phyloP scores from a whole-genome alignment of 768 basidiomycete species.

The Sarcomyxa edulis region DNA sequence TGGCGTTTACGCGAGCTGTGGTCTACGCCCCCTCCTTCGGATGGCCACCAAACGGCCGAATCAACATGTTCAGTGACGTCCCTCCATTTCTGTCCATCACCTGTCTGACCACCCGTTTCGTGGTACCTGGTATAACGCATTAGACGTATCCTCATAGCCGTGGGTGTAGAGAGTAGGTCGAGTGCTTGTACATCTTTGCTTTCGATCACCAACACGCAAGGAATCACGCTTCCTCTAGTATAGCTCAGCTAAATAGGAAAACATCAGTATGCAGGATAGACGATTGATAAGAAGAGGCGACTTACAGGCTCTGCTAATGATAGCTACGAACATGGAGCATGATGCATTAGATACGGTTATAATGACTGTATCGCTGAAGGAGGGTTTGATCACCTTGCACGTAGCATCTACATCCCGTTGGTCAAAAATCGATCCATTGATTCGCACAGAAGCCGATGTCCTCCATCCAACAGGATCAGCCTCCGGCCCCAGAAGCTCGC shows the following conservation, averaged over 20 bases:
- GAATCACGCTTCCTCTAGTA: slow-evolving; percentile 43
- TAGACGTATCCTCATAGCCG: slow-evolving; percentile 31
- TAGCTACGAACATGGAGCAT: slow-evolving; percentile 24
- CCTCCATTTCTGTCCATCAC: too few species aligned
- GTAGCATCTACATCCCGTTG: slow-evolving; percentile 32
- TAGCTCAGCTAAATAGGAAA: slow-evolving; percentile 31
- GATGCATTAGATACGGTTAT: slow-evolving; percentile 2
- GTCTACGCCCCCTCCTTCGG: slow-evolving; percentile 9
- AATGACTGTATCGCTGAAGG: background rate
- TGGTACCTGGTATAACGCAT: slow-evolving; percentile 38
- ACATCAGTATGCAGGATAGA: background rate
- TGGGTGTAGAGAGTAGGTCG: slow-evolving; percentile 36
- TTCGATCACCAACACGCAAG: slow-evolving; percentile 39
- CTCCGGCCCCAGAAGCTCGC: slow-evolving; percentile 37
- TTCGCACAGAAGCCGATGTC: slow-evolving; percentile 29
- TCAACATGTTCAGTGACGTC: slow-evolving; percentile 23
- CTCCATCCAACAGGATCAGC: slow-evolving; percentile 49
- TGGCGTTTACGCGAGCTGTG: slow-evolving; percentile 10
- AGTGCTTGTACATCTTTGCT: slow-evolving; percentile 31
- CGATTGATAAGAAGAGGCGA: slow-evolving; percentile 2
- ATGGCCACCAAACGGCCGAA: slow-evolving; percentile 29
- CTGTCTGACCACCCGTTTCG: background rate
- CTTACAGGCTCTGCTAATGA: slow-evolving; percentile 42
- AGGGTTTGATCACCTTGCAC: slow-evolving; percentile 31
- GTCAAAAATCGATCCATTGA: slow-evolving; percentile 35